phyloP scores from a whole-genome alignment of 371 early-diverging fungal genomes.

The Apophysomyces sp. region DNA sequence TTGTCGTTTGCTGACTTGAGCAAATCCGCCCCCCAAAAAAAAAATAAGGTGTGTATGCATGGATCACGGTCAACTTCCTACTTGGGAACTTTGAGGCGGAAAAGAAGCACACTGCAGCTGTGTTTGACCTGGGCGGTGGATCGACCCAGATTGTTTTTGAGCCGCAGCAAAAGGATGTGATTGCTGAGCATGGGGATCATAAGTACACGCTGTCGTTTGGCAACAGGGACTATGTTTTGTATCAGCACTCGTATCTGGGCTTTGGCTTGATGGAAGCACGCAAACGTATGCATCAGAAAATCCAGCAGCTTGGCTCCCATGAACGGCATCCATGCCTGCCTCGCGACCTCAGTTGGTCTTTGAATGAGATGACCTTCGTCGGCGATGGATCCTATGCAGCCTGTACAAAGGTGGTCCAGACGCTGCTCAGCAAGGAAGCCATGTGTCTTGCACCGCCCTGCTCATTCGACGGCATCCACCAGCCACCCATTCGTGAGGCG shows the following conservation, averaged over 20 bases:
- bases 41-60: slow-evolving; percentile 93
- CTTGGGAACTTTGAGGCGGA: slow-evolving; percentile 51
- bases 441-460: slow-evolving; percentile 68
- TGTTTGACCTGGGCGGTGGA: slow-evolving; percentile 96
- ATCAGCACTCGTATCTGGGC: slow-evolving; percentile 93
- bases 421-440: slow-evolving; percentile 62
- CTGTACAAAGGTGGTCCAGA: slow-evolving; percentile 49
- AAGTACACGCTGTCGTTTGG: slow-evolving; percentile 68
- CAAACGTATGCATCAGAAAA: slow-evolving; percentile 58
- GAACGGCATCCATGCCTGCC: slow-evolving; percentile 61
- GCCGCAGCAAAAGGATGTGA: slow-evolving; percentile 59
- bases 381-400: slow-evolving; percentile 49
- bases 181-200: slow-evolving; percentile 61
- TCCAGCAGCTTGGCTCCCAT: slow-evolving; percentile 9
- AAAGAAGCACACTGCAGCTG: slow-evolving; percentile 73
- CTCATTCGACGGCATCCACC: slow-evolving; percentile 90
- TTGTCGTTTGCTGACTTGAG: too few relatives aligned
- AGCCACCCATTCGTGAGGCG: slow-evolving; percentile 71
- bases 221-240: slow-evolving; percentile 74
- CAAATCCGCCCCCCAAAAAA: too few relatives aligned
- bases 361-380: slow-evolving; percentile 29
- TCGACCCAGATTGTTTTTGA: slow-evolving; percentile 98
- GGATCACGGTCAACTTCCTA: slow-evolving; percentile 97
- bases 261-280: slow-evolving; percentile 93
- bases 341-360: slow-evolving; percentile 33